Conservation (phyloP, 805 yeast species). For the Saturnispora kantuleensis region DNA sequence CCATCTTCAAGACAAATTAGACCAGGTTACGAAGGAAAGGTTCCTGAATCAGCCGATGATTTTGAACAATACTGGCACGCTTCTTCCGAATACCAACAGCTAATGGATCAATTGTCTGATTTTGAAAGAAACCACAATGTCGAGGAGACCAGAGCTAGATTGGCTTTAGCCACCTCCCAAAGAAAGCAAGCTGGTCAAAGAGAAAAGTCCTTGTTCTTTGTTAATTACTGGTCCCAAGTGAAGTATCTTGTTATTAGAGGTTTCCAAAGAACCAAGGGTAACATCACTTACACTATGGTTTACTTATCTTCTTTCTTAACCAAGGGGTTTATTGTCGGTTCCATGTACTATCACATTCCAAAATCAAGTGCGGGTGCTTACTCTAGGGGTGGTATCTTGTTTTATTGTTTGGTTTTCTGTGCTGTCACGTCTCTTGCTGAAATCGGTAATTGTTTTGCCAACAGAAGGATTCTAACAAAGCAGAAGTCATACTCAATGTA, state of each 20-base stretch:
- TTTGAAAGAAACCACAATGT: constrained; percentile 24
- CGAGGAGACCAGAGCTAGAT: constrained; percentile 26
- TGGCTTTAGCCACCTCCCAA: constrained; percentile 23
- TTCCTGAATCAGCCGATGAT: constrained; percentile 49
- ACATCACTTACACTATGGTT: constrained; percentile 42
- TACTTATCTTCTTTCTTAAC: constrained; percentile 41
- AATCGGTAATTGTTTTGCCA: constrained; percentile 47
- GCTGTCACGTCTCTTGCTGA: constrained; percentile 55
- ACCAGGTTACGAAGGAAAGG: constrained; percentile 37
- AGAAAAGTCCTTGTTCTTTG: constrained; percentile 29
- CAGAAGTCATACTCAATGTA: constrained; percentile 56
- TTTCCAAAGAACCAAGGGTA: constrained; percentile 47
- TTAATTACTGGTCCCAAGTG: constrained; percentile 41
- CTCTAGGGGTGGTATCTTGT: constrained; percentile 52
- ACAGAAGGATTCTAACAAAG: constrained; percentile 53
- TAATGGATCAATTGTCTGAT: constrained; percentile 28
- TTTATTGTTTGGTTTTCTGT: constrained; percentile 50
- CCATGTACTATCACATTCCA: constrained; percentile 27
- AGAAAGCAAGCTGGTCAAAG: constrained; percentile 33
- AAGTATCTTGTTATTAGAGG: constrained; percentile 39
- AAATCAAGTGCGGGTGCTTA: constrained; percentile 22
- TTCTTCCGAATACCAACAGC: constrained; percentile 41
- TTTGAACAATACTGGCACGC: constrained; percentile 51
- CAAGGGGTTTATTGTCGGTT: constrained; percentile 51
- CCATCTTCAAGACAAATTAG: constrained; percentile 46